Percentiles rank a stretch among this genome's conserved stretches.
Conservation (phyloP, 768 basidiomycete species). For the Pleurotus eryngii region DNA sequence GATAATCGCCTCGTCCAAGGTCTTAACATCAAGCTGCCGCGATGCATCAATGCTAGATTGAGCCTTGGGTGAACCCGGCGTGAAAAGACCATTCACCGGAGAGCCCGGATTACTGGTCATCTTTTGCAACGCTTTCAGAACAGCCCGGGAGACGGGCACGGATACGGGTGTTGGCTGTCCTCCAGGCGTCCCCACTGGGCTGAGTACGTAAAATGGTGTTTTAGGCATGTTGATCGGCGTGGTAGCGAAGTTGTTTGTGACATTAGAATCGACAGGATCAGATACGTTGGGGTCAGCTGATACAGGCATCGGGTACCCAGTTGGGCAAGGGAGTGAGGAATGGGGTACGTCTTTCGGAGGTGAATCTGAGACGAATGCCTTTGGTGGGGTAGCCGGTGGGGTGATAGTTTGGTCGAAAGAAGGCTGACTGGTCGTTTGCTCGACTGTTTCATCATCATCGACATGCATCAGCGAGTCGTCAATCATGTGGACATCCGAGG, state of each 20-base stretch:
- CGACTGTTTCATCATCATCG: not conserved
- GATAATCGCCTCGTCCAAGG: not conserved
- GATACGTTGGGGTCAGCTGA: constrained; percentile 36
- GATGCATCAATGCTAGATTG: not conserved
- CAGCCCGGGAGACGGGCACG: constrained; percentile 17
- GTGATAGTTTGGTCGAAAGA: not conserved
- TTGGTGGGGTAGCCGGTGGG: not conserved
- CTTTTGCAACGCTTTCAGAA: constrained; percentile 18
- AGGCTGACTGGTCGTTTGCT: not conserved
- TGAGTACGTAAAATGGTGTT: constrained; percentile 17
- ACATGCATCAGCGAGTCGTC: not conserved
- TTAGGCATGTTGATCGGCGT: constrained; percentile 17
- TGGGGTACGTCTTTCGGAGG: not conserved
- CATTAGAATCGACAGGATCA: constrained; percentile 27
- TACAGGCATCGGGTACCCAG: constrained; percentile 32
- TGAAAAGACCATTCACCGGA: constrained; percentile 33
- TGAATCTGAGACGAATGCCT: not conserved
- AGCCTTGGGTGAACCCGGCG: constrained; percentile 21
- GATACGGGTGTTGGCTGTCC: constrained; percentile 16
- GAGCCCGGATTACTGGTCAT: constrained; percentile 5
- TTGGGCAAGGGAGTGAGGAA: not conserved
- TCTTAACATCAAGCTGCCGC: not conserved
- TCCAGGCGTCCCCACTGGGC: constrained; percentile 19
- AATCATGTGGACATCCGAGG: not conserved
- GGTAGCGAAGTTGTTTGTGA: constrained; percentile 8